Percentiles rank a stretch among this genome's conserved stretches.
phyloP scores from a whole-genome alignment of 495 filamentous ascomycete species.

The Echria macrotheca region DNA sequence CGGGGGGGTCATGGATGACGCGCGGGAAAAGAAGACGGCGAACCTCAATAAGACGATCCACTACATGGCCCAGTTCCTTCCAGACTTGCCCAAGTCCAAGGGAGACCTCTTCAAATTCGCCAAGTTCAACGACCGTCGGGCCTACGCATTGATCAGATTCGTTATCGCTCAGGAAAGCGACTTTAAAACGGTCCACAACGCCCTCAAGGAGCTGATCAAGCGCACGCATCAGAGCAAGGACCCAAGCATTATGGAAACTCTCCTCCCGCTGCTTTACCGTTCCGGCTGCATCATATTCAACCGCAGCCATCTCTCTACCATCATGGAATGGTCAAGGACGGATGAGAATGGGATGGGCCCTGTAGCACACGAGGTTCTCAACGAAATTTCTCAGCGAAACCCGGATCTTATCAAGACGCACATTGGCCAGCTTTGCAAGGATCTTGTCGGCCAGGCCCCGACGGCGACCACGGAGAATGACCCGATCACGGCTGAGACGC shows the following conservation, averaged over 20 bases:
- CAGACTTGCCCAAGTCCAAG: conserved; percentile 60
- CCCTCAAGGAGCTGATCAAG: conserved; percentile 84
- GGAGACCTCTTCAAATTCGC: conserved; percentile 85
- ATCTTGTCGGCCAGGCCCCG: conserved; percentile 75
- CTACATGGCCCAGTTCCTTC: conserved; percentile 66
- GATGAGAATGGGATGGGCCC: conserved; percentile 71
- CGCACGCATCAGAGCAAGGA: conserved; percentile 56
- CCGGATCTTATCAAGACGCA: conserved; percentile 88
- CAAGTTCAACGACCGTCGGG: conserved; percentile 83
- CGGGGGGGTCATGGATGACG: conserved; percentile 73
- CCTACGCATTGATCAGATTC: conserved; percentile 82
- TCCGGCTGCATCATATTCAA: conserved; percentile 83
- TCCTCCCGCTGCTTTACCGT: conserved; percentile 80
- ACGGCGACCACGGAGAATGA: conserved; percentile 59
- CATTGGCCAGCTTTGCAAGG: conserved; percentile 84
- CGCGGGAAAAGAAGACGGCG: conserved; percentile 60
- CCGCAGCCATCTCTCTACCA: conserved; percentile 82
- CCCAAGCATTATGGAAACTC: conserved; percentile 62
- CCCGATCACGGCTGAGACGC: conserved; percentile 67
- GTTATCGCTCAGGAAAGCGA: conserved; percentile 82
- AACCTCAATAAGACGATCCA: conserved; percentile 62
- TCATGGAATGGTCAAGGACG: conserved; percentile 78
- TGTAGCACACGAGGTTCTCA: conserved; percentile 83
- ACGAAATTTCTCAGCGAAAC: conserved; percentile 83
- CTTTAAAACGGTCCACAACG: conserved; percentile 82